Percentiles rank a stretch among this genome's conserved stretches.
phyloP scores from a whole-genome alignment of 2,329 filamentous ascomycete species.

The Alternaria dauci region DNA sequence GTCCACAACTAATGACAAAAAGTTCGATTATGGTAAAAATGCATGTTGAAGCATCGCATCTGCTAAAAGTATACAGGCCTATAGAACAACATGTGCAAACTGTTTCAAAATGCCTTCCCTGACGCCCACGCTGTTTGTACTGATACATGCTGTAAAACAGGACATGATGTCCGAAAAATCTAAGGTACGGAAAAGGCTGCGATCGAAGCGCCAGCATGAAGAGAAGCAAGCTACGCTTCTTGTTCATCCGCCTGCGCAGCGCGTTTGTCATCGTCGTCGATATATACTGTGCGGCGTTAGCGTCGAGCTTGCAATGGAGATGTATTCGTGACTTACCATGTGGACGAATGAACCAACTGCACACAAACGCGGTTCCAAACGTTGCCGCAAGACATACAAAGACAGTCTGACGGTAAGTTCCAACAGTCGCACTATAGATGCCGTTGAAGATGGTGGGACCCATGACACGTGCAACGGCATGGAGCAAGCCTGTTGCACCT shows the following conservation, averaged over 20 bases:
- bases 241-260: constrained; percentile 4
- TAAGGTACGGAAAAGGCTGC: background rate
- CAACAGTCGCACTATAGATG: constrained; percentile 84
- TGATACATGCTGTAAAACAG: background rate
- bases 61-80: background rate
- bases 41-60: background rate
- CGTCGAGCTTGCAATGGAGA: background rate
- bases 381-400: constrained; percentile 76
- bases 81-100: background rate
- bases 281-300: constrained; percentile 16
- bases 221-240: constrained; percentile 9
- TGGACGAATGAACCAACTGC: constrained; percentile 75
- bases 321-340: constrained; percentile 67
- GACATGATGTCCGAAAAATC: constrained; percentile 1
- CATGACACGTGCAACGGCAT: constrained; percentile 80
- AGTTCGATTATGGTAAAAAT: background rate
- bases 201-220: constrained; percentile 1
- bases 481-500: constrained; percentile 84
- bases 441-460: constrained; percentile 85
- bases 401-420: constrained; percentile 78
- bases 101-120: background rate
- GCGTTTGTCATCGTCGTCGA: constrained; percentile 18
- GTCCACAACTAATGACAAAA: background rate
- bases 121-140: constrained; percentile 3
- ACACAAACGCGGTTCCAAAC: constrained; percentile 71